phyloP scores from a whole-genome alignment of 345 rosid genomes.

The Eucalyptus paniculata region DNA sequence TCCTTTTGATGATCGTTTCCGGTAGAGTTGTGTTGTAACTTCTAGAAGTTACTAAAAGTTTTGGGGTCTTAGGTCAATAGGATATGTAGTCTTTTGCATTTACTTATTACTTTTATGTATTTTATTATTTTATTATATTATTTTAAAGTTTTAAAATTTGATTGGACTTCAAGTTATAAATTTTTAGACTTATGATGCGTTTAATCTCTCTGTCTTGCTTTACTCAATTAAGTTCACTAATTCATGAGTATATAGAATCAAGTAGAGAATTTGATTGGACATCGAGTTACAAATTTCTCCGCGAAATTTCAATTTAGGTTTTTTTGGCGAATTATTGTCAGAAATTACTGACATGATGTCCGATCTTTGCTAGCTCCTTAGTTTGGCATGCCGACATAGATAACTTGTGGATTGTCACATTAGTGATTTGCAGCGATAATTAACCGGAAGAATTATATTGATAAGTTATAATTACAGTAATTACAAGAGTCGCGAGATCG shows the following conservation, averaged over 20 bases:
- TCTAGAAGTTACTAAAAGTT: not conserved
- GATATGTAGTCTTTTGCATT: not conserved
- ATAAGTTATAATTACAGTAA: not conserved
- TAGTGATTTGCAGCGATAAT: too few relatives aligned
- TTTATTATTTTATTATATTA: not conserved
- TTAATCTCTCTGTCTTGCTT: not conserved
- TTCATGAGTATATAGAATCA: not conserved
- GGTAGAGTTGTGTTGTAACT: not conserved
- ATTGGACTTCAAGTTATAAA: not conserved
- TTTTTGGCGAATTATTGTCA: rapidly evolving
- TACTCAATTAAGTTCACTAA: not conserved
- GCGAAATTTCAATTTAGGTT: rapidly evolving
- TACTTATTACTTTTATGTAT: not conserved
- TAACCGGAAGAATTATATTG: rapidly evolving
- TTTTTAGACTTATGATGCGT: not conserved
- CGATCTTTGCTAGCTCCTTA: too few relatives aligned
- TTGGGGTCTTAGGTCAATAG: not conserved
- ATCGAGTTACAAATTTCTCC: too few relatives aligned
- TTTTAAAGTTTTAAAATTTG: not conserved
- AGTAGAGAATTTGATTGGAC: not conserved
- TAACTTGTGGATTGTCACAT: too few relatives aligned
- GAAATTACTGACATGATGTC: too few relatives aligned
- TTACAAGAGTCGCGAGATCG: not conserved
- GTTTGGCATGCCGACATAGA: rapidly evolving
- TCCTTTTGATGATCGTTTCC: not conserved